A percentile compares a stretch with the other conserved stretches of the same genome.
phyloP scores from a whole-genome alignment of 106 monocot species.

The Dioscorea zingiberensis region DNA sequence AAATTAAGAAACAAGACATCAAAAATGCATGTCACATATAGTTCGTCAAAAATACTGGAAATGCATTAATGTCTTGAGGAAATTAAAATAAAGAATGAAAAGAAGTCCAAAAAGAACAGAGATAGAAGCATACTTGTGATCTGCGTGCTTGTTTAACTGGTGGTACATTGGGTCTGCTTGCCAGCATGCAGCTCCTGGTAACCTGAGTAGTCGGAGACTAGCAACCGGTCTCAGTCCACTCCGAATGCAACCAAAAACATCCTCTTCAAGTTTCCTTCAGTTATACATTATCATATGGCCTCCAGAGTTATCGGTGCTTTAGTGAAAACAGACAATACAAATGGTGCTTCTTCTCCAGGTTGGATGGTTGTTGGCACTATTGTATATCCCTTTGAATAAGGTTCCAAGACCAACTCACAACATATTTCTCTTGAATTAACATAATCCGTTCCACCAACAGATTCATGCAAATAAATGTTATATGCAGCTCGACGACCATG shows the following conservation, averaged over 20 bases:
- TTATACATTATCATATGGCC: conserved; percentile 31
- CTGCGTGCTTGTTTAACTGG: neutral
- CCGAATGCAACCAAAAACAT: conserved; percentile 9
- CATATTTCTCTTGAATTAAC: conserved; percentile 99
- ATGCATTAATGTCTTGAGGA: neutral
- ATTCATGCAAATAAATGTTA: conserved; percentile 98
- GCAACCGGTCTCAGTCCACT: conserved; percentile 4
- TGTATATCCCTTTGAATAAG: conserved; percentile 90
- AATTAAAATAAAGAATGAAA: too few relatives aligned
- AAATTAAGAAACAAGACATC: neutral
- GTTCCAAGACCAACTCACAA: conserved; percentile 91
- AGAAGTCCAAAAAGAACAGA: neutral
- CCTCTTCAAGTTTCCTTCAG: neutral
- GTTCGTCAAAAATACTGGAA: neutral
- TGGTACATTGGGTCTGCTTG: conserved; percentile 2
- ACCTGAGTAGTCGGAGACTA: conserved; percentile 9
- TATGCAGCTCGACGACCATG: conserved; percentile 87
- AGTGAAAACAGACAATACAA: conserved; percentile 94
- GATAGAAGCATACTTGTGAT: conserved; percentile 14
- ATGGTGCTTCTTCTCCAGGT: conserved; percentile 98
- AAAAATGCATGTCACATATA: neutral
- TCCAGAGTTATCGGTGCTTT: conserved; percentile 82
- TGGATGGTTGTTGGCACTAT: conserved; percentile 96
- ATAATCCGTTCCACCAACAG: conserved; percentile 96
- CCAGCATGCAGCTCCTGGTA: neutral